These are phyloP conservation scores for Tetradesmus lagerheimii DNA, from an alignment of 139 green algal genomes.

Conservation along the genomic window DNA sequence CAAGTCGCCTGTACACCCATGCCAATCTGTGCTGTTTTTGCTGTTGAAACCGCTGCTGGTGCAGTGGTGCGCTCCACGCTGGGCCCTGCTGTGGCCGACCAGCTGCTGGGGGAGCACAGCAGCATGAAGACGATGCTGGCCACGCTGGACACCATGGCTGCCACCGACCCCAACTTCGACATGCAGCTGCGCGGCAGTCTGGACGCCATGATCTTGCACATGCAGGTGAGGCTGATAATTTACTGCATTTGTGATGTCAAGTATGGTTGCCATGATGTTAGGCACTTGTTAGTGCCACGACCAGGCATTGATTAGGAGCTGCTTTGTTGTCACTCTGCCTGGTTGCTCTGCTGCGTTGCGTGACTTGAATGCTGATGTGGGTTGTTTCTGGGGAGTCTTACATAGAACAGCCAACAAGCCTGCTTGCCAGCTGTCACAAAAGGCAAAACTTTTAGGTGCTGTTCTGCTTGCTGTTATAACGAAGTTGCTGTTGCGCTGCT, in stretches of 20 bases:
- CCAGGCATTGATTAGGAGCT: too few relatives aligned
- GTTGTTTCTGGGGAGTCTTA: too few relatives aligned
- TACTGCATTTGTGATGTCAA: background rate
- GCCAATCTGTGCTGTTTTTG: background rate
- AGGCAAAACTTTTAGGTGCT: too few relatives aligned
- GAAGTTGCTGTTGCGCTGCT: background rate
- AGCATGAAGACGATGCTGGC: constrained; percentile 26
- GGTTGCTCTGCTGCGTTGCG: too few relatives aligned
- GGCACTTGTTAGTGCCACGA: too few relatives aligned
- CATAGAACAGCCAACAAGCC: too few relatives aligned
- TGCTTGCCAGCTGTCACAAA: too few relatives aligned
- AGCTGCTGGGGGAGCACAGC: constrained; percentile 26
- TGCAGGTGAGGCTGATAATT: constrained; percentile 4
- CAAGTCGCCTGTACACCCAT: background rate
- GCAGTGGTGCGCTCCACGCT: constrained; percentile 23
- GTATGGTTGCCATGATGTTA: too few relatives aligned
- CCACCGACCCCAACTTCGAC: constrained; percentile 42
- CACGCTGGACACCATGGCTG: constrained; percentile 42
- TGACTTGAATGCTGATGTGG: too few relatives aligned
- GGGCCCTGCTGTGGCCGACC: constrained; percentile 26
- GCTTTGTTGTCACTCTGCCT: too few relatives aligned
- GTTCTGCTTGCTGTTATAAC: too few relatives aligned
- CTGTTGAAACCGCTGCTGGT: too few relatives aligned
- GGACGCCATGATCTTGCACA: constrained; percentile 26
- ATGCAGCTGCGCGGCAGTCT: constrained; percentile 20